These are phyloP conservation scores for Sedum album DNA, from an alignment of 164 flowering plant genomes.

Conservation along the genomic window DNA sequence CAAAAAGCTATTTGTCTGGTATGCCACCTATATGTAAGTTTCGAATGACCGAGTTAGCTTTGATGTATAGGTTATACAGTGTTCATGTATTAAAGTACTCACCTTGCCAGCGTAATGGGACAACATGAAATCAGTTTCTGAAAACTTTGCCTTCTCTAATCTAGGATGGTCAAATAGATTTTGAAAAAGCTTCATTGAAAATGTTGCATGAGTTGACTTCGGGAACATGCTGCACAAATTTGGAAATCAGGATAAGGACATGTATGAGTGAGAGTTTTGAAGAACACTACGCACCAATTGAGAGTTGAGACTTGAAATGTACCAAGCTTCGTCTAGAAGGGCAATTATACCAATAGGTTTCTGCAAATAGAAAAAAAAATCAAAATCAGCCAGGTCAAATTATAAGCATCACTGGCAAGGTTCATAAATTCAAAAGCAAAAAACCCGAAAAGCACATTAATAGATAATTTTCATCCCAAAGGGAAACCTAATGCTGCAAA, in stretches of 20 bases:
- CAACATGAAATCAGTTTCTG: conserved; percentile 80
- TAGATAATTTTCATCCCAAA: neutral
- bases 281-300: too few species aligned
- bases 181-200: conserved; percentile 79
- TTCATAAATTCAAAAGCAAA: too few species aligned
- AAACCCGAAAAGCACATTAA: too few species aligned
- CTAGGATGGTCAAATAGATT: conserved; percentile 59
- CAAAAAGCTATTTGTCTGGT: conserved; percentile 76
- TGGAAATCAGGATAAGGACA: conserved; percentile 30
- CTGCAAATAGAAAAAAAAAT: conserved; percentile 38
- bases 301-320: conserved; percentile 23
- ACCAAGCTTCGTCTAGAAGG: conserved; percentile 91
- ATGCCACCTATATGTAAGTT: conserved; percentile 57
- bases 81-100: conserved; percentile 14
- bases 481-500: neutral
- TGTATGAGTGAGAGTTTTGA: neutral
- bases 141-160: conserved; percentile 76
- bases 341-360: conserved; percentile 87
- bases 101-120: conserved; percentile 99
- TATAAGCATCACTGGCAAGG: too few species aligned
- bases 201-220: conserved; percentile 82
- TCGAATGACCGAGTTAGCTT: neutral
- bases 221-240: conserved; percentile 85
- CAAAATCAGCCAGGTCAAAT: too few species aligned
- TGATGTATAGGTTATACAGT: neutral